phyloP scores from a whole-genome alignment of 2,329 filamentous ascomycete genomes.

The Phaeoacremonium minimum region DNA sequence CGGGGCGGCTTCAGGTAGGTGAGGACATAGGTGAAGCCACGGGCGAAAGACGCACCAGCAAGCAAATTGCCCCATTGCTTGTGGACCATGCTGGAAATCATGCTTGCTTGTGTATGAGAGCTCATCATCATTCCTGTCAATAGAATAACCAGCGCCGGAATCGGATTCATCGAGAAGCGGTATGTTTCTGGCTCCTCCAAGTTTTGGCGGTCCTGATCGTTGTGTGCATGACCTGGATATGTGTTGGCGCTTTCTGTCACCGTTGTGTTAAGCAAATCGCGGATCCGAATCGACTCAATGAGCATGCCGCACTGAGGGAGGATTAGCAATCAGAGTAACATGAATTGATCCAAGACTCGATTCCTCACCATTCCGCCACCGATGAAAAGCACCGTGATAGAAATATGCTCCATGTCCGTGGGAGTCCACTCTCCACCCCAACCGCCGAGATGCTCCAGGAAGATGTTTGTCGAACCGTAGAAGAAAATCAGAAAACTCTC shows the following conservation, averaged over 20 bases:
- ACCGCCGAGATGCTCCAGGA: slow-evolving; percentile 79
- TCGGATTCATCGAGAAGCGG: slow-evolving; percentile 75
- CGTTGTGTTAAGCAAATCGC: slow-evolving; percentile 59
- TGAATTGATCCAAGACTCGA: not conserved
- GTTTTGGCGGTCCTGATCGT: slow-evolving; percentile 40
- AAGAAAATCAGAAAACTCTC: slow-evolving; percentile 88
- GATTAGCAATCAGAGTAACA: slow-evolving; percentile 9
- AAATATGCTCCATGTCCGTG: slow-evolving; percentile 84
- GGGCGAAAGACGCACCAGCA: slow-evolving; percentile 73
- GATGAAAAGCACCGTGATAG: slow-evolving; percentile 90
- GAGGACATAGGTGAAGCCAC: slow-evolving; percentile 74
- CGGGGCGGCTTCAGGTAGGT: slow-evolving; percentile 76
- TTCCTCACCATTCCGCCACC: slow-evolving; percentile 76
- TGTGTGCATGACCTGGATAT: slow-evolving; percentile 23
- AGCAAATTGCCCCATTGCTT: slow-evolving; percentile 89
- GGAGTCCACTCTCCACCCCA: slow-evolving; percentile 69
- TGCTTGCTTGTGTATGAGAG: slow-evolving; percentile 78
- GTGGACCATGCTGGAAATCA: slow-evolving; percentile 88
- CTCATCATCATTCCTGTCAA: slow-evolving; percentile 93
- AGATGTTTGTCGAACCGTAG: slow-evolving; percentile 87
- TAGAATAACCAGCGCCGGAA: slow-evolving; percentile 82
- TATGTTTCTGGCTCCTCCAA: slow-evolving; percentile 64
- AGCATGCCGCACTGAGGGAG: slow-evolving; percentile 68
- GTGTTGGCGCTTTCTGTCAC: slow-evolving; percentile 29
- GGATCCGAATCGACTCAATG: slow-evolving; percentile 69